A percentile compares a stretch with the other conserved stretches of the same genome.
These are phyloP conservation scores for Scutellaria galericulata DNA, from an alignment of 257 asterid genomes.

Conservation along the genomic window DNA sequence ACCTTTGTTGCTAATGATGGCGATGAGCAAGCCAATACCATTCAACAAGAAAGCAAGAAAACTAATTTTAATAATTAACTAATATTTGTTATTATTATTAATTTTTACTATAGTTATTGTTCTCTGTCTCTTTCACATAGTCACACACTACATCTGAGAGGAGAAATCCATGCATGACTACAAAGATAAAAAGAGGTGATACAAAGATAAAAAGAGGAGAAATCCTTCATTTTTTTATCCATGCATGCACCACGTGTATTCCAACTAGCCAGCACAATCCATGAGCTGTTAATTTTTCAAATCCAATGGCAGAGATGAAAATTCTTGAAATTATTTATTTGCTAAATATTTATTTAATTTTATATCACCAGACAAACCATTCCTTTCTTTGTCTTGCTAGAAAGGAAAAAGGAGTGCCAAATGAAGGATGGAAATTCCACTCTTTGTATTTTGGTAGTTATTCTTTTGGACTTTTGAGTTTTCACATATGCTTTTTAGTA, in stretches of 20 bases:
- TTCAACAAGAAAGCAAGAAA: conserved; percentile 27
- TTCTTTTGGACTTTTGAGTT: conserved; percentile 35
- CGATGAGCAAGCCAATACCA: conserved; percentile 29
- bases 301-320: not conserved
- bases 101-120: not conserved
- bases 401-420: conserved; percentile 19
- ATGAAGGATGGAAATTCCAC: conserved; percentile 37
- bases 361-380: too few species aligned
- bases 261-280: conserved; percentile 36
- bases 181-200: conserved; percentile 27
- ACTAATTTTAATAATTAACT: too few species aligned
- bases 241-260: conserved; percentile 31
- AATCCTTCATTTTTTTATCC: too few species aligned
- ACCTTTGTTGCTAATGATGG: conserved; percentile 43
- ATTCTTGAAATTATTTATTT: not conserved
- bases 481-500: conserved; percentile 6
- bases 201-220: too few species aligned
- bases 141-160: not conserved
- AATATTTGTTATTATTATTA: not conserved
- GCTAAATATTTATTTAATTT: not conserved
- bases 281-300: not conserved
- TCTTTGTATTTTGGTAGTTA: conserved; percentile 36
- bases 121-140: not conserved
- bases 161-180: conserved; percentile 39
- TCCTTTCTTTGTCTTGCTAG: conserved; percentile 30